These are phyloP conservation scores for Dillenia turbinata DNA, from an alignment of 164 flowering plant genomes.

Conservation along the genomic window DNA sequence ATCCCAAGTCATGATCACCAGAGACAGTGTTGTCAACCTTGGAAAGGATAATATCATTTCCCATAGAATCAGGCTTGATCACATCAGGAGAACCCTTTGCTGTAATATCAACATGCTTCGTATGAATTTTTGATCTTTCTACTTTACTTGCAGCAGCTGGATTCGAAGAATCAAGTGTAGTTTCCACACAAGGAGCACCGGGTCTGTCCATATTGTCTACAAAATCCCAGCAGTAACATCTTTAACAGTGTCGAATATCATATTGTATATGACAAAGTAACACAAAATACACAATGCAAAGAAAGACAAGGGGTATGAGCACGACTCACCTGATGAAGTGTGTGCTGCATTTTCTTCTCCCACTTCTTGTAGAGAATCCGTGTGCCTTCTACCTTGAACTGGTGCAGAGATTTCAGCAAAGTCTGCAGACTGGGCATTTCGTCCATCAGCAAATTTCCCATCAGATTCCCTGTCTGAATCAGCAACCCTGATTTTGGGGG, in stretches of 20 bases:
- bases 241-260: background rate
- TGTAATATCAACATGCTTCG: constrained; percentile 12
- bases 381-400: background rate
- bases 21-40: background rate
- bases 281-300: too few relatives aligned
- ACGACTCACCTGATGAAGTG: constrained; percentile 7
- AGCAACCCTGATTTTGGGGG: background rate
- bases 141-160: constrained; percentile 1
- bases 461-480: constrained; percentile 1
- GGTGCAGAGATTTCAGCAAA: too few relatives aligned
- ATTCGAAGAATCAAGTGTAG: constrained; percentile 6
- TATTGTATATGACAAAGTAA: too few relatives aligned
- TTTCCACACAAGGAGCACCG: constrained; percentile 7
- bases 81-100: constrained; percentile 1
- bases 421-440: too few relatives aligned
- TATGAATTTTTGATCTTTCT: constrained; percentile 3
- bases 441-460: too few relatives aligned
- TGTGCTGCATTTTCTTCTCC: constrained; percentile 5
- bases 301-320: background rate
- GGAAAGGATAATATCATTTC: constrained; percentile 1
- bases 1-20: constrained; percentile 4
- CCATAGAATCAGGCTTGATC: constrained; percentile 6
- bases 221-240: constrained; percentile 5
- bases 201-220: constrained; percentile 8
- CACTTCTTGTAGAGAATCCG: constrained; percentile 9